Base-by-base conservation (phyloP, 495 filamentous ascomycete genomes). In the Ramalina peruviana region DNA sequence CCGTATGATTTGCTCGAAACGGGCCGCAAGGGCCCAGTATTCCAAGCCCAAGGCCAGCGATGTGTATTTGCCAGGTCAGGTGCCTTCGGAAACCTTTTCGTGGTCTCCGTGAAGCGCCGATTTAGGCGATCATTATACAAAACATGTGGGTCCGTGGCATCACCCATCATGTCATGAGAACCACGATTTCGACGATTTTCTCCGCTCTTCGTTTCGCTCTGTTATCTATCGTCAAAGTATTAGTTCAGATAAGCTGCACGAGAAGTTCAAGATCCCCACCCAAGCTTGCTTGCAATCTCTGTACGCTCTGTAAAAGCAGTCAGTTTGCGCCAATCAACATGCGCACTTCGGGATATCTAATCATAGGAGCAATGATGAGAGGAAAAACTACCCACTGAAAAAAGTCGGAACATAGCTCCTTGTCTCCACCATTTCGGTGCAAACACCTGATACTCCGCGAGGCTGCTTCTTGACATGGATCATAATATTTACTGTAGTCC, bases 381-480 rank as follows among this genome's bases (percentile, higher is more conserved):
- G 12, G 40, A 10, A 23, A 36, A 21, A 20, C 3, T 37, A 52
- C 80, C 68, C 55, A 96, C 89, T 94, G 84, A 60, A 97, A 97
- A 63, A 92, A 97, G 63, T 96, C 92, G 44, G 67, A 66, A 60
- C 90, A 97, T 78, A 96, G 81, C n/a, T 82, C 73, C 47, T 80
- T 75, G 62, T 95, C 87, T 17, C 79, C 86, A 3, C 68, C 80
- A 66, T 97, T 97, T 20, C 90, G 79, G 56, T 85, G 80, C 64
- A 97, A 71, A 67, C 90, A 97, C 59, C 75, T 79, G 12, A 94
- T 76, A 64, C 87, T 94, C 52, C 78, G 72, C 42, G 78, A 65
- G n/a, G 92, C 90, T n/a, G 86, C 88, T 49, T 93, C 86, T 61
- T 96, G 88, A 62, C 90, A 97, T 13, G 90, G 90, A 59, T 97